Conservation (phyloP, 2,329 filamentous ascomycete species). For the Leptodontidium sp. region DNA sequence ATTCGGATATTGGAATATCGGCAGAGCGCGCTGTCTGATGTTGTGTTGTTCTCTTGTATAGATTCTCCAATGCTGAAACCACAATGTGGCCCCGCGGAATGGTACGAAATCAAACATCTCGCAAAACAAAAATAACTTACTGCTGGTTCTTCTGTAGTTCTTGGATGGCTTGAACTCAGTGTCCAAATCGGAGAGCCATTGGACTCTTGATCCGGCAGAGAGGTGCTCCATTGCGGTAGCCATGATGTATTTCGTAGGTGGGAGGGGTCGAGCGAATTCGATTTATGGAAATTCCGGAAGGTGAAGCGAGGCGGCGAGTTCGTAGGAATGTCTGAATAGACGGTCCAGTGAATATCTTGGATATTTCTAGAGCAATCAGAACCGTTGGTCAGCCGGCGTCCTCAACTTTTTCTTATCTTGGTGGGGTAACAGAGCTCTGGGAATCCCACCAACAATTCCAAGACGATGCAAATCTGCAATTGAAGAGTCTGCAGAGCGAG, state of each 20-base stretch:
- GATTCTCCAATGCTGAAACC: neutral
- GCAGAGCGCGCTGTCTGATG: neutral
- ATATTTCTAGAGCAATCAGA: constrained; percentile 12
- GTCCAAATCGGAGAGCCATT: constrained; percentile 61
- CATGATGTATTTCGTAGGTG: constrained; percentile 39
- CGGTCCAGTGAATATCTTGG: neutral
- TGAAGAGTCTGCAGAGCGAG: neutral
- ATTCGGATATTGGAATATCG: neutral
- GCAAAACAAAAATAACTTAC: constrained; percentile 75
- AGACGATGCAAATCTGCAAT: neutral
- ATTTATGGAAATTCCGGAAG: neutral
- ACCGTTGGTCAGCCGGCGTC: constrained; percentile 24
- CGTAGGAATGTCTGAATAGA: constrained; percentile 10
- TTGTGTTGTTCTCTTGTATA: neutral
- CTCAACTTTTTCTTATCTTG: constrained; percentile 28
- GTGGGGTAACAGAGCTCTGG: constrained; percentile 30
- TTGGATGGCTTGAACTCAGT: constrained; percentile 85
- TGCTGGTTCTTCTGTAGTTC: constrained; percentile 95
- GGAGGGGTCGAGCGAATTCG: constrained; percentile 9
- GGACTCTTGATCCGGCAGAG: constrained; percentile 67
- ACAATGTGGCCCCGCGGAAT: neutral
- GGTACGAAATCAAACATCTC: neutral
- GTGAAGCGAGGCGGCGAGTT: constrained; percentile 4
- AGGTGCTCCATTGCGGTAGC: constrained; percentile 85
- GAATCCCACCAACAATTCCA: constrained; percentile 14